These are phyloP conservation scores for Arthonia radiata DNA, from an alignment of 495 filamentous ascomycete species.

Conservation along the genomic window DNA sequence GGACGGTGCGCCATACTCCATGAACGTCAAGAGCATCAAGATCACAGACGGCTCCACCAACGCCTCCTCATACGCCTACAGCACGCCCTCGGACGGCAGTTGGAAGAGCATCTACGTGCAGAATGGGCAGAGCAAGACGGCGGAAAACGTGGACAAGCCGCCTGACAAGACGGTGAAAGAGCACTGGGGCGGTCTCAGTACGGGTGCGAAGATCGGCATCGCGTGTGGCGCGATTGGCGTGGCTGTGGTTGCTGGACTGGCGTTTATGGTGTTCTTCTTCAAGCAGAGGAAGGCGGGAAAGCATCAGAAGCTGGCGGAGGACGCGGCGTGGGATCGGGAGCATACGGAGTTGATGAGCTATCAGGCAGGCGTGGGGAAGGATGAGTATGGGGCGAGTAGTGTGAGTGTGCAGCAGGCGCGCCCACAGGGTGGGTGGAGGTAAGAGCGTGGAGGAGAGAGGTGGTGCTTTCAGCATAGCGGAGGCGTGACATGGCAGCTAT, in stretches of 20 bases:
- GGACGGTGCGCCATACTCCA: slow-evolving; percentile 46
- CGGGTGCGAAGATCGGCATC: slow-evolving; percentile 30
- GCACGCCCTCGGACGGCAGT: slow-evolving; percentile 32
- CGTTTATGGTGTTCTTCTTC: slow-evolving; percentile 26
- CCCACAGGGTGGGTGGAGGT: too few relatives aligned
- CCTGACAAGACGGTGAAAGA: slow-evolving; percentile 22
- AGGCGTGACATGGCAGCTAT: too few relatives aligned
- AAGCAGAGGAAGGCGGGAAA: slow-evolving; percentile 40
- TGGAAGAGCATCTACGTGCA: too few relatives aligned
- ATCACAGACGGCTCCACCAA: slow-evolving; percentile 41
- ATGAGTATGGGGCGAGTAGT: too few relatives aligned
- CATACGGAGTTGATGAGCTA: slow-evolving; percentile 37
- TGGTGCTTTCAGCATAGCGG: too few relatives aligned
- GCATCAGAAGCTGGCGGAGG: slow-evolving; percentile 30
- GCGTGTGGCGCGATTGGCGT: slow-evolving; percentile 25
- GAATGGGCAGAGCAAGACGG: too few relatives aligned
- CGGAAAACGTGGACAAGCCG: slow-evolving; percentile 12
- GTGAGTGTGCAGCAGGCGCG: too few relatives aligned
- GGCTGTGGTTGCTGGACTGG: slow-evolving; percentile 22
- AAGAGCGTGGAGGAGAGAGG: too few relatives aligned
- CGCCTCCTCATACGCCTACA: slow-evolving; percentile 57
- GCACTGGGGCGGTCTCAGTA: slow-evolving; percentile 31
- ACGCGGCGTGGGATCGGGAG: slow-evolving; percentile 29
- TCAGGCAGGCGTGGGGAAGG: too few relatives aligned
- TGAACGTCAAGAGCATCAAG: slow-evolving; percentile 42